Base-by-base conservation (phyloP, 179 eudicot genomes). In the Patellifolia procumbens region DNA sequence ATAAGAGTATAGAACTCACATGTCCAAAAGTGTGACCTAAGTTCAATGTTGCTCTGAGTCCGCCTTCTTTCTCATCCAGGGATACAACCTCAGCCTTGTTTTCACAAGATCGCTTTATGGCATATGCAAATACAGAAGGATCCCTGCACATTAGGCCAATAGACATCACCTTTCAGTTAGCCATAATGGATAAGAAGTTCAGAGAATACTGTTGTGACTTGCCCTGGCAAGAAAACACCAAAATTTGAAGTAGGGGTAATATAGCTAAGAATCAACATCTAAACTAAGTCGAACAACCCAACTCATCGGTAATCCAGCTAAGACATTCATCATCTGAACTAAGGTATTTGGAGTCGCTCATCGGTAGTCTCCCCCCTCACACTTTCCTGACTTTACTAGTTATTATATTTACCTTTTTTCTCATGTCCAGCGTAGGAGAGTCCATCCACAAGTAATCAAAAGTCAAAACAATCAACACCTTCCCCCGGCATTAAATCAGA, bases 11-110 rank as follows among this genome's bases (percentile, higher is more conserved):
- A 70, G 13, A 72, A 87, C 98, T 89, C 80, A 96, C 98, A 84
- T 93, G 99, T 68, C 98, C 99, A 85, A 96, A 96, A 49, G 99
- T 93, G 85, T 96, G 99, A 80, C 99, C 99, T 83, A 96, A 88
- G 81, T 96, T 93, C 81, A 96, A 76, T 65, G 98, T 96, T 52
- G 97, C 99, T 81, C 99, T 88, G 45, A 96, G 62, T 69, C 98
- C 98, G 80, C 96, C 76, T 86, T 96, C 99, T 86, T 86, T 93
- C 87, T 96, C 99, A 85, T 96, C 99, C 77, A 90, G 81, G 64
- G 98, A 89, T 31, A 96, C 99, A 63, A 96, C 94, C 83, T 90
- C 97, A 39, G 99, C 99, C 83, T 96, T 93, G 79, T 96, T 96
- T 87, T 93, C 97, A 88, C 98, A 96, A 35, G 99, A 96, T 71